Percentiles rank a stretch among this genome's conserved stretches.
Evolutionary conservation across 441 rosid genomes (phyloP).

Genomic region (Erodium trifolium): DNA sequence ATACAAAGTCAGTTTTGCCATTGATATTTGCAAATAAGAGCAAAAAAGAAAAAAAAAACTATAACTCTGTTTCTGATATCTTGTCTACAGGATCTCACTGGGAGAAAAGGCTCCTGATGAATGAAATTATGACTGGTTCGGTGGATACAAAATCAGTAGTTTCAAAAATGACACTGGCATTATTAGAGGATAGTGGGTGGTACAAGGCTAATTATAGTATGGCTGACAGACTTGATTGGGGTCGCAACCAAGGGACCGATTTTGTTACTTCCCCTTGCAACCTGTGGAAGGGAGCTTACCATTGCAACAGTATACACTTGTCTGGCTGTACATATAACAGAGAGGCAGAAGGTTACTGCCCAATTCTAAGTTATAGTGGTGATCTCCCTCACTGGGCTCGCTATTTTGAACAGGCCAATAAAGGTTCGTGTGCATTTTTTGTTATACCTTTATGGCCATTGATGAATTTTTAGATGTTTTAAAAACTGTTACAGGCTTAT

Average conservation of each 20-base stretch:
- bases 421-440: slow-evolving; percentile 35
- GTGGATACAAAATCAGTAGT: slow-evolving; percentile 97
- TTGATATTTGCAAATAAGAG: neutral
- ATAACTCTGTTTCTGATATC: slow-evolving; percentile 3
- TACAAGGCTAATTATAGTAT: slow-evolving; percentile 93
- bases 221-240: slow-evolving; percentile 99
- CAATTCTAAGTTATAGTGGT: slow-evolving; percentile 82
- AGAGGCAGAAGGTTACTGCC: slow-evolving; percentile 99
- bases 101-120: slow-evolving; percentile 98
- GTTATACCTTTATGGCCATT: neutral
- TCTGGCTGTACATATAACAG: slow-evolving; percentile 98
- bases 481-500: neutral
- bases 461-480: neutral
- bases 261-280: slow-evolving; percentile 90
- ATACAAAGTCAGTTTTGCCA: neutral
- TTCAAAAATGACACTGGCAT: slow-evolving; percentile 79
- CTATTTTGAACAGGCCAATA: slow-evolving; percentile 91
- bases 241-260: slow-evolving; percentile 85
- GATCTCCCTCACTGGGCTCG: slow-evolving; percentile 98
- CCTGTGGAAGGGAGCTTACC: slow-evolving; percentile 93
- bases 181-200: slow-evolving; percentile 59
- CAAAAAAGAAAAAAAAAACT: neutral
- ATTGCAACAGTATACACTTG: slow-evolving; percentile 78
- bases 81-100: slow-evolving; percentile 80
- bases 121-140: slow-evolving; percentile 99